These are phyloP conservation scores for Populus hybrid DNA, from an alignment of 441 rosid species.

Conservation along the genomic window DNA sequence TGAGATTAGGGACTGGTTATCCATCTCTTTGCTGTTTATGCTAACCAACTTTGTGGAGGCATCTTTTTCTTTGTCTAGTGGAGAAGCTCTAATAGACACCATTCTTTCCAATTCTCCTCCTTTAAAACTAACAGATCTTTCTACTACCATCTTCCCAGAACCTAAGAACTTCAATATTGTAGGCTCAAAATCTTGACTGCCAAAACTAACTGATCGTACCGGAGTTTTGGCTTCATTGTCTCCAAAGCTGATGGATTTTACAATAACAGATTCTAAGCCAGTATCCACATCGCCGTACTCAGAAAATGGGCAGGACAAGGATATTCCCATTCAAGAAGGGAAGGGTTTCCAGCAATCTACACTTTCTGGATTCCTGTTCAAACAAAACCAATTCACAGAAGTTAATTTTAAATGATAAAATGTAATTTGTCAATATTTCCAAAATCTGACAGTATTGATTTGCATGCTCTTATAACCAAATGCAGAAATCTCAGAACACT, in stretches of 20 bases:
- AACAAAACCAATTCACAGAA: conserved; percentile 13
- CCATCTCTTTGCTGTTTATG: conserved; percentile 17
- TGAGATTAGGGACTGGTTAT: conserved; percentile 11
- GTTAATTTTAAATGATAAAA: neutral
- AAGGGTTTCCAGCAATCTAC: neutral
- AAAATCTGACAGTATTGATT: conserved; percentile 25
- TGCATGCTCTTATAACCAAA: neutral
- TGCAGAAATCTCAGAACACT: neutral
- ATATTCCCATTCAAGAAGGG: too few relatives aligned
- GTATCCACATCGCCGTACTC: too few relatives aligned
- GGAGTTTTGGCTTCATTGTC: too few relatives aligned
- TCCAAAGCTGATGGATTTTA: too few relatives aligned
- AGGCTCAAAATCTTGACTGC: conserved; percentile 37
- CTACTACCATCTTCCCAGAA: conserved; percentile 59
- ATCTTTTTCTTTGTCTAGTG: conserved; percentile 27
- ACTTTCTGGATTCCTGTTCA: conserved; percentile 22
- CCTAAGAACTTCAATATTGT: conserved; percentile 48
- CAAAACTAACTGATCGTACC: too few relatives aligned
- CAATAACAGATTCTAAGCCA: too few relatives aligned
- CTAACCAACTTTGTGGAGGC: conserved; percentile 14
- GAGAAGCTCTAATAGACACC: conserved; percentile 41
- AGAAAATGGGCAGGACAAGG: too few relatives aligned
- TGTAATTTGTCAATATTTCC: conserved; percentile 37
- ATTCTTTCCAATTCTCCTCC: conserved; percentile 50
- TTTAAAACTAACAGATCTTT: conserved; percentile 68